Base-by-base conservation (phyloP, 2,329 filamentous ascomycete species). In the Elsinoe australis region DNA sequence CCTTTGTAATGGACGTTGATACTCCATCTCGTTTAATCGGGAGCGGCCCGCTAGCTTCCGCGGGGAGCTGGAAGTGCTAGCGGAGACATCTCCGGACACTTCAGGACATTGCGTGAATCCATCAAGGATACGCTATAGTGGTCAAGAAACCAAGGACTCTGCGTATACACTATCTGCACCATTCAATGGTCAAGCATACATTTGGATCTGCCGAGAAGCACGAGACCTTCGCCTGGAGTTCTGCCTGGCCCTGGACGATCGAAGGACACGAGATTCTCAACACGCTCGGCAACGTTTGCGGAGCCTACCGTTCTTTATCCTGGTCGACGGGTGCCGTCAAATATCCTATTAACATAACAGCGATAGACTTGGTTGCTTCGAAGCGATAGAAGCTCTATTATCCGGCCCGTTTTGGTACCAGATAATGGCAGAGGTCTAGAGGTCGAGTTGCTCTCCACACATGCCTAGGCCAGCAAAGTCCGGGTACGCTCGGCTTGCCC, bases 401-500 rank as follows among this genome's bases (percentile, higher is more conserved):
- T 29, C 21, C 28, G 39, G 33, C 45, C 45, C 32, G 38, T 48
- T 4, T 21, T 17, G 10, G 39, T 32, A 44, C 39, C 39, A 44
- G 15, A 44, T 10, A 17, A 48, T 48, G 45, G 31, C 26, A 48
- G 22, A 38, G 45, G 45, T 31, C 22, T 48, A 48, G 45, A 48
- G 22, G 21, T n/a, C n/a, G n/a, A 12, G 17, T 15, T 12, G n/a
- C 33, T 28, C 21, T 12, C 18, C 39, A 15, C 32, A 35, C 31
- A 65, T 65, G 63, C 60, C 53, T 19, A 54, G 53, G 19, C 69
- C 70, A 10, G 63, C 68, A 5, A 71, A 66, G 12, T 73, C 71
- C 9, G 71, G 71, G 42, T 74, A 74, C 54, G 71, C 70, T 35
- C 67, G 70, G 38, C 72, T 74, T 55, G 71, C 70, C n/a, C 71